A percentile compares a stretch with the other conserved stretches of the same genome.
phyloP scores from a whole-genome alignment of 192 early-diverging fungal species.

The Backusella australiensis region DNA sequence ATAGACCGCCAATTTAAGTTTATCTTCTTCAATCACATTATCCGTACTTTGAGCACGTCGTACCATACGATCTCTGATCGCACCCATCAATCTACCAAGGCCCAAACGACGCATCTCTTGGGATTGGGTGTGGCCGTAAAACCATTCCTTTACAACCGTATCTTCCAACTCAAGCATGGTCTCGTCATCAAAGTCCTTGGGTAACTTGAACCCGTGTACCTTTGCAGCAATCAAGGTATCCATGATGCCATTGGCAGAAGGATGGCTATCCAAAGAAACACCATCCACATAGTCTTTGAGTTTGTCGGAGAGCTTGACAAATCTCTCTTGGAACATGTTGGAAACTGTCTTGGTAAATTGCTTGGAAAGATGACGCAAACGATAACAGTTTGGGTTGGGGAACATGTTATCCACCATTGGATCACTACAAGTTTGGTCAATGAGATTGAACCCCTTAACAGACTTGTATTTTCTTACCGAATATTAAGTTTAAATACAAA shows the following conservation, averaged over 20 bases:
- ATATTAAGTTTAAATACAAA: slow-evolving; percentile 30
- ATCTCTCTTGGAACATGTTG: slow-evolving; percentile 17
- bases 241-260: slow-evolving; percentile 39
- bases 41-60: slow-evolving; percentile 25
- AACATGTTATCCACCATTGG: slow-evolving; percentile 33
- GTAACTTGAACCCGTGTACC: slow-evolving; percentile 31
- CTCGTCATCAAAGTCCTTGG: slow-evolving; percentile 26
- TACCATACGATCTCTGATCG: slow-evolving; percentile 35
- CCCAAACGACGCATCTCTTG: slow-evolving; percentile 34
- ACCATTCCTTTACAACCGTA: slow-evolving; percentile 36
- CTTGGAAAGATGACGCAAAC: slow-evolving; percentile 26
- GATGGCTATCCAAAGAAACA: slow-evolving; percentile 34
- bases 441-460: not conserved
- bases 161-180: slow-evolving; percentile 25
- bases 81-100: slow-evolving; percentile 34
- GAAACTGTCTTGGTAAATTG: slow-evolving; percentile 24
- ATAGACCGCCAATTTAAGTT: slow-evolving; percentile 37
- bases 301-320: slow-evolving; percentile 16
- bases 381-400: slow-evolving; percentile 34
- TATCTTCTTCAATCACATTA: slow-evolving; percentile 15
- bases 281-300: slow-evolving; percentile 29
- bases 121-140: slow-evolving; percentile 25
- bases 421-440: slow-evolving; percentile 18
- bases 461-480: slow-evolving; percentile 26
- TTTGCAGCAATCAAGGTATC: slow-evolving; percentile 37